Evolutionary conservation across 2,329 filamentous ascomycete species (phyloP).

Genomic region (Microascus cirrosus): DNA sequence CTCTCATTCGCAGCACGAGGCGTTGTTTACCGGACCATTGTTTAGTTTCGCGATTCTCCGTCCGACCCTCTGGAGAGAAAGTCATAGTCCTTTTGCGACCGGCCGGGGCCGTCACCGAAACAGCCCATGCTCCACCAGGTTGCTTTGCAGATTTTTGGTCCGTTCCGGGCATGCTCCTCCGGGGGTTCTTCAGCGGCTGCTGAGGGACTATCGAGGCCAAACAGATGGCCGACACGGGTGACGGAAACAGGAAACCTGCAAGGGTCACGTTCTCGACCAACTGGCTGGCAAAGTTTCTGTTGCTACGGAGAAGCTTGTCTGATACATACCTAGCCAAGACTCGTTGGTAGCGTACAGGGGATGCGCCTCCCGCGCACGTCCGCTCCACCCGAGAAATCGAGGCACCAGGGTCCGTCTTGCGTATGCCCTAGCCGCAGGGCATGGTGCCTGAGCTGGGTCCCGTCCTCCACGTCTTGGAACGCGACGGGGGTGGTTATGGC

Average conservation of each 20-base stretch:
- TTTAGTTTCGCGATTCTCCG: background rate
- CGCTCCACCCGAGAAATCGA: background rate
- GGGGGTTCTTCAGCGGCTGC: background rate
- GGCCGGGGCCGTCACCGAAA: background rate
- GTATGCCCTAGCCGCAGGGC: background rate
- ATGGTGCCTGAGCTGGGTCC: background rate
- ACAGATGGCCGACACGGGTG: background rate
- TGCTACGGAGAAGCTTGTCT: background rate
- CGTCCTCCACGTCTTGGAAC: background rate
- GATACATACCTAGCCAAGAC: background rate
- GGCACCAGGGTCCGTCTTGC: conserved; percentile 1
- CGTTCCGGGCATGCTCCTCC: background rate
- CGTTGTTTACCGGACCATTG: background rate
- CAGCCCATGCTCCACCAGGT: background rate
- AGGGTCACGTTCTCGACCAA: background rate
- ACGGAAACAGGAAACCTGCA: background rate
- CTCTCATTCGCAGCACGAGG: background rate
- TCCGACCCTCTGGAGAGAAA: background rate
- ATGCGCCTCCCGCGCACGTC: conserved; percentile 1
- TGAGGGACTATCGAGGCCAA: background rate
- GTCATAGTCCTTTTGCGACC: background rate
- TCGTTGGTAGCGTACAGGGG: background rate
- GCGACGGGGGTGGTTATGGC: background rate
- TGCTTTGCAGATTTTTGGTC: background rate
- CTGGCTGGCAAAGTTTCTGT: background rate